Conservation (phyloP, 225 moss, liverwort and hornwort genomes). For the Asterella californica region DNA sequence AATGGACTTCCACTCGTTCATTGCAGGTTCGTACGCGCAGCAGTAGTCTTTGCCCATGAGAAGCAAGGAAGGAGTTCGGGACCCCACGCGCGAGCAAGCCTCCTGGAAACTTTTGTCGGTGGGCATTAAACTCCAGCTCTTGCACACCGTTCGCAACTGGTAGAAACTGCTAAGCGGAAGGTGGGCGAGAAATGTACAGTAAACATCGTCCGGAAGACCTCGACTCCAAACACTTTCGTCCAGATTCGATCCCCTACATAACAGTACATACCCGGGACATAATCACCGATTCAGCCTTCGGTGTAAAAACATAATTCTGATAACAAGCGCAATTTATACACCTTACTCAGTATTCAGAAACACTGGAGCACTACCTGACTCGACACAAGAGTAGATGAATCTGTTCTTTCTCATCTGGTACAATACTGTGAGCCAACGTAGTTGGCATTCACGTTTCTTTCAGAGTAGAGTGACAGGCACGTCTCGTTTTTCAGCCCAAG, state of each 20-base stretch:
- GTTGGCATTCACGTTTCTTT: no score
- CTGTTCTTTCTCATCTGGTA: no score
- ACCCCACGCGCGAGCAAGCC: slow-evolving; percentile 13
- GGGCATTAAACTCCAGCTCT: slow-evolving; percentile 30
- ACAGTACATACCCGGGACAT: no score
- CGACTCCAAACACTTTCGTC: slow-evolving; percentile 25
- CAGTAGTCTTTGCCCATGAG: slow-evolving; percentile 9
- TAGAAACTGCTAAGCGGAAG: slow-evolving; percentile 36
- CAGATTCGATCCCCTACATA: not conserved
- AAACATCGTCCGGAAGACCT: slow-evolving; percentile 42
- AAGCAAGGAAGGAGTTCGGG: slow-evolving; percentile 22
- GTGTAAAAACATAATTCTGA: no score
- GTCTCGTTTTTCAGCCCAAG: no score
- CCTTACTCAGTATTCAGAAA: no score
- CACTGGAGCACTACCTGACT: no score
- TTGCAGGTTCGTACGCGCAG: slow-evolving; percentile 29
- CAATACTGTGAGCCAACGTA: no score
- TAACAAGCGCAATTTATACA: no score
- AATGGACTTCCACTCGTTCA: slow-evolving; percentile 28
- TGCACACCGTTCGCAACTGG: slow-evolving; percentile 32
- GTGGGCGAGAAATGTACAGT: slow-evolving; percentile 36
- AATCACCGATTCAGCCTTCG: no score
- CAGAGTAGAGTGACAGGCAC: no score
- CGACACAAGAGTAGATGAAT: no score
- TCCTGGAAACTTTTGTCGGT: slow-evolving; percentile 26